Evolutionary conservation across 2,329 filamentous ascomycete species (phyloP).

Genomic region (Aspergillus pseudoviridinutans): DNA sequence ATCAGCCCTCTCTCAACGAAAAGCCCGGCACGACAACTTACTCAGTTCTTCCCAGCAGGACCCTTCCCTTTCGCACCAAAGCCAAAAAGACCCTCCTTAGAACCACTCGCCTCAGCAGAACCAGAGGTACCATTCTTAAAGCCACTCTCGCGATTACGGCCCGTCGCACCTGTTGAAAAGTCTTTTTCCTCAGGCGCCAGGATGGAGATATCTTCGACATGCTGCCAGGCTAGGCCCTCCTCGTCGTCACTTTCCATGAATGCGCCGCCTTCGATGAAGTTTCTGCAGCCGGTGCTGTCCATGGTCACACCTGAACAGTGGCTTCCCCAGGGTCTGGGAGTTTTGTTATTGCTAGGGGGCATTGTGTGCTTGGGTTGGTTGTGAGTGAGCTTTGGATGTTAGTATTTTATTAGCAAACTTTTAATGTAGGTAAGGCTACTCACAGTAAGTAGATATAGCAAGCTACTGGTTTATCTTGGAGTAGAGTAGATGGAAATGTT

Average conservation of each 20-base stretch:
- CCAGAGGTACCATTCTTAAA: no score
- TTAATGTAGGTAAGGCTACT: neutral
- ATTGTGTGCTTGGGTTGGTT: neutral
- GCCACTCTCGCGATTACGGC: neutral
- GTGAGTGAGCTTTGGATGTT: neutral
- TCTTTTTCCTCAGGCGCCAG: neutral
- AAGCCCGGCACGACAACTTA: neutral
- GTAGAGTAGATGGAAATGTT: neutral
- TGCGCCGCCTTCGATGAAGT: neutral
- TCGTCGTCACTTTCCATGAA: slow-evolving; percentile 4
- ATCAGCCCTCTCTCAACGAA: neutral
- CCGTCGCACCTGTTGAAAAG: neutral
- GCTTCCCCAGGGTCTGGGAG: neutral
- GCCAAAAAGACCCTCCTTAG: neutral
- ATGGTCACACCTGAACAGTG: neutral
- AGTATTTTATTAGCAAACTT: neutral
- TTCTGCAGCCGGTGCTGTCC: neutral
- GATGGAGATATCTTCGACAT: slow-evolving; percentile 3
- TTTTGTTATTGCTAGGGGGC: neutral
- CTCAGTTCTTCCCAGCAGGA: neutral
- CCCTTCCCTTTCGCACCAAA: neutral
- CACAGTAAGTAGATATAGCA: neutral
- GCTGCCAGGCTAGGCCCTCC: slow-evolving; percentile 11
- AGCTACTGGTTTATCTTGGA: neutral
- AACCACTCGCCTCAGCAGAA: no score